Percentiles rank a stretch among this genome's conserved stretches.
Conservation (phyloP, 305 asterid genomes). For the Fraxinus paxiana region DNA sequence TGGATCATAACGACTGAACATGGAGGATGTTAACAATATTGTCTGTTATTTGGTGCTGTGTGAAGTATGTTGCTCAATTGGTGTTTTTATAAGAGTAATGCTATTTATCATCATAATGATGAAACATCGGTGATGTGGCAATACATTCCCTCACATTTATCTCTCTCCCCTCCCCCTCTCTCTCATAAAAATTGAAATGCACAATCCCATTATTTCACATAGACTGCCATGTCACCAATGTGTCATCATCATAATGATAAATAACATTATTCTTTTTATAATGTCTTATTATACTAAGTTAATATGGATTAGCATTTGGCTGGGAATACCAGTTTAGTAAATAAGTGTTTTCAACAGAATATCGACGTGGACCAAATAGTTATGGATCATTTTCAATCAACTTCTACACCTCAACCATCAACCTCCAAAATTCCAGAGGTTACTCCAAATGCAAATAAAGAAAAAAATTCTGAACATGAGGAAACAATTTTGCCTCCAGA, state of each 20-base stretch:
- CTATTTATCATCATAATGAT: neutral
- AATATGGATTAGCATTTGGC: conserved; percentile 16
- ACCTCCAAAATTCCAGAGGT: conserved; percentile 55
- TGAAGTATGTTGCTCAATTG: neutral
- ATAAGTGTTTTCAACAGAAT: conserved; percentile 45
- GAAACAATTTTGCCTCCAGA: conserved; percentile 65
- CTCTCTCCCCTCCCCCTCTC: neutral
- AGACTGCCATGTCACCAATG: neutral
- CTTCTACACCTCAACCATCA: conserved; percentile 73
- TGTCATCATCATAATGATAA: neutral
- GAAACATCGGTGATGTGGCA: neutral
- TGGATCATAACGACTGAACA: neutral
- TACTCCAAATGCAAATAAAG: conserved; percentile 49
- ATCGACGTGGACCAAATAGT: conserved; percentile 83
- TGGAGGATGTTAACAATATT: conserved; percentile 1
- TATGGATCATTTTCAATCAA: conserved; percentile 64
- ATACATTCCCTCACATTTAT: neutral
- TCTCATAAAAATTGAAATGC: neutral
- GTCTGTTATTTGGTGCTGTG: neutral
- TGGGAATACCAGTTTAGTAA: neutral
- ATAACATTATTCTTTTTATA: neutral
- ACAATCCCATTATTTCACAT: neutral
- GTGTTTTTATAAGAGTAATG: neutral
- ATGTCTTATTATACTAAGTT: conserved; percentile 9
- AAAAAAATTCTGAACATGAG: conserved; percentile 24